Conservation (phyloP, 495 filamentous ascomycete genomes). For the Aspergillus haitiensis region DNA sequence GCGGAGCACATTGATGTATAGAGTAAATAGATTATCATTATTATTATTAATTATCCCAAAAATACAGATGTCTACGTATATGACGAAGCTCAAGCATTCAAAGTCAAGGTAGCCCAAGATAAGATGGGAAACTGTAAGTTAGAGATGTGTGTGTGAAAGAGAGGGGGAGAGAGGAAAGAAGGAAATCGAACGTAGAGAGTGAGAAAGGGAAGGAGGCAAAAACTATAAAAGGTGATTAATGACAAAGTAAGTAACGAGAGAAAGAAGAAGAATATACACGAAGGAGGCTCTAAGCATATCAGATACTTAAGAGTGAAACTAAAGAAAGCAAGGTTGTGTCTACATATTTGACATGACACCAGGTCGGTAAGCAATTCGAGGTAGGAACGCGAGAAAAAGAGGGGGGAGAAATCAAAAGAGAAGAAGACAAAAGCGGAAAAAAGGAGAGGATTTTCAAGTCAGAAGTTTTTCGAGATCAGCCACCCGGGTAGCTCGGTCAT, state of each 20-base stretch:
- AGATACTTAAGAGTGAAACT: background rate
- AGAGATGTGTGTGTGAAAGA: too few relatives aligned
- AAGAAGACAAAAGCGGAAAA: slow-evolving; percentile 1
- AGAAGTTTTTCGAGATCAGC: slow-evolving; percentile 61
- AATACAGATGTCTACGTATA: too few relatives aligned
- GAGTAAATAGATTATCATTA: too few relatives aligned
- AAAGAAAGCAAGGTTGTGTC: background rate
- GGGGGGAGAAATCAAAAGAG: slow-evolving; percentile 11
- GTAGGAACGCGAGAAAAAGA: background rate
- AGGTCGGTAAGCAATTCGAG: background rate
- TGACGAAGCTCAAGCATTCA: too few relatives aligned
- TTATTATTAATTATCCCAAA: too few relatives aligned
- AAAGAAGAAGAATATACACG: background rate
- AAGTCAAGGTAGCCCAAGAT: too few relatives aligned
- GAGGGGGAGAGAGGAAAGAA: too few relatives aligned
- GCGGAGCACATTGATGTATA: too few relatives aligned
- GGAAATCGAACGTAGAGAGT: background rate
- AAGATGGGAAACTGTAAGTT: too few relatives aligned
- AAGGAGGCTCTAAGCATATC: background rate
- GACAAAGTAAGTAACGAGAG: too few relatives aligned
- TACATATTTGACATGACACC: background rate
- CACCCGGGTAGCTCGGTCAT: slow-evolving; percentile 52
- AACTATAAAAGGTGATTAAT: too few relatives aligned
- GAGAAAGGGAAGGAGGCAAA: too few relatives aligned
- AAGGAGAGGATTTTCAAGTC: slow-evolving; percentile 16